A percentile compares a stretch with the other conserved stretches of the same genome.
These are phyloP conservation scores for Colletotrichum orbiculare DNA, from an alignment of 2,329 filamentous ascomycete genomes.

Conservation along the genomic window DNA sequence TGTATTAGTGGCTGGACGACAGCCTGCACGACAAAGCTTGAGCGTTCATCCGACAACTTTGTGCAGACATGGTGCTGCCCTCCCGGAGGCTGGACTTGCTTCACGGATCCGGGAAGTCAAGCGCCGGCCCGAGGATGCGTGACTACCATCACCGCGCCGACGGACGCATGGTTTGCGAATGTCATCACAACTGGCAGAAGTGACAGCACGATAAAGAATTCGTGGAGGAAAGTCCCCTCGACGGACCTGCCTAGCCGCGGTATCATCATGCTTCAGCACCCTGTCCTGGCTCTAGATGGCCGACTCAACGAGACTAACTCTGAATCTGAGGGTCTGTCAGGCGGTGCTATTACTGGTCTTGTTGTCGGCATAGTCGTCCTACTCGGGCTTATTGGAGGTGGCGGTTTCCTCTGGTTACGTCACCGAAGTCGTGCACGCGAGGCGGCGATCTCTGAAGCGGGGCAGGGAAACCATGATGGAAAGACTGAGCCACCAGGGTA, in stretches of 20 bases:
- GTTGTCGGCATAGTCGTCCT: not conserved
- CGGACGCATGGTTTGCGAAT: conserved; percentile 12
- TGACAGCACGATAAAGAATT: not conserved
- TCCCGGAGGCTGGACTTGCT: conserved; percentile 4
- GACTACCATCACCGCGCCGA: conserved; percentile 15
- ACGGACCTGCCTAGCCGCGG: not conserved
- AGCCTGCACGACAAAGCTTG: conserved; percentile 10
- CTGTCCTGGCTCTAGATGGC: conserved; percentile 16
- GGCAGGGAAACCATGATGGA: not conserved
- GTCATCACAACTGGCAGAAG: not conserved
- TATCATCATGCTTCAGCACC: conserved; percentile 1
- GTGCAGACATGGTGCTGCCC: conserved; percentile 25
- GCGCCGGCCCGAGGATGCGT: conserved; percentile 9
- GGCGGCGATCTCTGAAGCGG: not conserved
- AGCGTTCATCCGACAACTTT: not conserved
- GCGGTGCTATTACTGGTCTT: not conserved
- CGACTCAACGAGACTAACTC: not conserved
- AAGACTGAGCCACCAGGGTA: conserved; percentile 1
- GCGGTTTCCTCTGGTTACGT: not conserved
- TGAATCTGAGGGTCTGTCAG: not conserved
- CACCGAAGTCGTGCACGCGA: not conserved
- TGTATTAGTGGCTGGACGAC: conserved; percentile 26
- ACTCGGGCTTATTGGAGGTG: not conserved
- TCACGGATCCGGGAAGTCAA: not conserved
- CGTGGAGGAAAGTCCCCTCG: conserved; percentile 5